Base-by-base conservation (phyloP, 768 basidiomycete species). In the Xerocomus spinulosus region DNA sequence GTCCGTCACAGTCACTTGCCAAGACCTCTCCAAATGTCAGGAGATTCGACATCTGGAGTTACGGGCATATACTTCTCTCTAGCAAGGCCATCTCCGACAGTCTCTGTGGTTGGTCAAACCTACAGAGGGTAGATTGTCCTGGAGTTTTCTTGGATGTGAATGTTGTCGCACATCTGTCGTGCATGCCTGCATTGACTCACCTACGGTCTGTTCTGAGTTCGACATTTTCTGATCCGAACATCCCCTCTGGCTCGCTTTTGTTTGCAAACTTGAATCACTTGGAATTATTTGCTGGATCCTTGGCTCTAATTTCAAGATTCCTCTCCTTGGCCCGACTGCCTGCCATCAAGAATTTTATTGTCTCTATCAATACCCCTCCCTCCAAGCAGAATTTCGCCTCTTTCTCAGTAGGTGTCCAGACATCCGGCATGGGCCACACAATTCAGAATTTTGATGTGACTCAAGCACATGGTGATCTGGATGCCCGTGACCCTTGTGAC, bases 91-190 rank as follows among this genome's bases (percentile, higher is more conserved):
- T 41, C 45, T 52, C 44, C 2, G 10, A 26, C 6, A 35, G 20
- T 29, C 15, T 55, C 17, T 30, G 45, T 23, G 34, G 42, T 14
- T 52, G 51, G 54, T 29, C 45, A 5, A 33, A 46, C 15, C 45
- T 52, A 13, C 38, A 40, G n/a, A 24, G 1, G 1, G 37, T 52
- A 5, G 5, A n/a, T 29, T 53, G 51, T 17, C 38, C 29, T 30
- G 12, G 25, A 7, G 33, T 50, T 3, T 15, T 18, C 17, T 32
- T 54, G 30, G 40, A 34, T 25, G n/a, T 29, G 34, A 30, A 44
- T 4, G 44, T 42, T 18, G 42, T 55, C 9, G 8, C 9, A 6
- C 42, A 52, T 17, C 34, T 55, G 9, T 49, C 48, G 15, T 29
- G 42, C 18, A 18, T 38, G 14, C 42, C 48, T 2, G 3, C 8